These are phyloP conservation scores for Boechera retrofracta DNA, from an alignment of 345 rosid genomes.

Conservation along the genomic window DNA sequence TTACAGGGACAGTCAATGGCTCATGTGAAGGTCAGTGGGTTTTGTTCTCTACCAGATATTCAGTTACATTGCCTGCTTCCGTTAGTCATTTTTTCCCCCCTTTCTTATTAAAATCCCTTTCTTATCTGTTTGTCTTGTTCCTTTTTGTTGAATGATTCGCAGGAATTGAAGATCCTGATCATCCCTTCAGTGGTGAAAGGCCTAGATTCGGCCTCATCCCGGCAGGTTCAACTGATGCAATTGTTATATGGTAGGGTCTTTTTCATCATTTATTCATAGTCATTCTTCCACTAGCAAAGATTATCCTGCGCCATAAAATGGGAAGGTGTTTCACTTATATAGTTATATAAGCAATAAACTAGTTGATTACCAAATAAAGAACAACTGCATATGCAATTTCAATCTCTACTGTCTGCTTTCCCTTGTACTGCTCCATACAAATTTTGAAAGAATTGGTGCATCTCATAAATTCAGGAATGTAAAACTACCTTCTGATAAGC, in stretches of 20 bases:
- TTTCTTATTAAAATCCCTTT: background rate
- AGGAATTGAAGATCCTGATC: constrained; percentile 54
- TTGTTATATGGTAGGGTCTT: constrained; percentile 71
- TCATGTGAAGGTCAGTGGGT: constrained; percentile 54
- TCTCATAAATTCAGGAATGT: background rate
- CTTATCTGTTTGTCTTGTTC: constrained; percentile 17
- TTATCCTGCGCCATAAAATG: background rate
- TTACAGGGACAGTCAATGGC: constrained; percentile 53
- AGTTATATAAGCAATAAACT: background rate
- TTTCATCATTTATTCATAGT: constrained; percentile 19
- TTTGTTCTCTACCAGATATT: constrained; percentile 20
- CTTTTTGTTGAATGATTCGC: constrained; percentile 34
- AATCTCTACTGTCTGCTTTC: constrained; percentile 11
- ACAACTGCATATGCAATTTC: constrained; percentile 9
- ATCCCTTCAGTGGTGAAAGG: constrained; percentile 51
- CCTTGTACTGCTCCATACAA: background rate
- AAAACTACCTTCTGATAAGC: background rate
- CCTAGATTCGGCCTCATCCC: constrained; percentile 89
- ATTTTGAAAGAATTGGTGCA: background rate
- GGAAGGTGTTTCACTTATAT: background rate
- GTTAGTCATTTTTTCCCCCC: background rate
- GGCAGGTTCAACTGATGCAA: constrained; percentile 94
- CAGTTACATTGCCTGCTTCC: constrained; percentile 13
- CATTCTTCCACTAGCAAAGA: constrained; percentile 2
- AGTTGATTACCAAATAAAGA: constrained; percentile 3